Evolutionary conservation across 2,329 filamentous ascomycete genomes (phyloP).

Genomic region (Aspergillus alliaceus): DNA sequence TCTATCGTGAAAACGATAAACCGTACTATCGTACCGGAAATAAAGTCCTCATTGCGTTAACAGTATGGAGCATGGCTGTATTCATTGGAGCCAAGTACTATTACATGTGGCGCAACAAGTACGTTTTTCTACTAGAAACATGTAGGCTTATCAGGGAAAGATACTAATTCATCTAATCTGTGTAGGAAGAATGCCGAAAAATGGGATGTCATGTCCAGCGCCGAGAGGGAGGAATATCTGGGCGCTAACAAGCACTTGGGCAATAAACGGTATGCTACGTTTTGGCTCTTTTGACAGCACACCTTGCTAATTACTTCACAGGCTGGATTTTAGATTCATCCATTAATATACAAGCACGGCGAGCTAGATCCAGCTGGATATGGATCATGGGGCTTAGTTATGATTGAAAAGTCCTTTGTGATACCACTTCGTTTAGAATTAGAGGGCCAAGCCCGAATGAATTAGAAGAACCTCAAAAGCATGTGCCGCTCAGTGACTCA

Average conservation of each 20-base stretch:
- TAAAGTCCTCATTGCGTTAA: constrained; percentile 56
- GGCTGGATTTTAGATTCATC: constrained; percentile 40
- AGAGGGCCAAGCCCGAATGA: neutral
- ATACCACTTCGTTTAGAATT: constrained; percentile 1
- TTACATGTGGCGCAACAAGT: constrained; percentile 44
- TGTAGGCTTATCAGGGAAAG: neutral
- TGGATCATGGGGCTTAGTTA: neutral
- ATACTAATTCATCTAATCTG: neutral
- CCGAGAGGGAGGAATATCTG: constrained; percentile 40
- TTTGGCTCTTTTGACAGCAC: neutral
- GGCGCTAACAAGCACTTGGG: constrained; percentile 39
- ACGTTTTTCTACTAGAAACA: constrained; percentile 12
- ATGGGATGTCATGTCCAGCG: constrained; percentile 43
- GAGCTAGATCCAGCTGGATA: constrained; percentile 2
- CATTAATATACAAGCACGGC: constrained; percentile 21
- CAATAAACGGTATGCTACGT: constrained; percentile 42
- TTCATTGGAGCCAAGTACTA: constrained; percentile 49
- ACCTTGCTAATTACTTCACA: constrained; percentile 9
- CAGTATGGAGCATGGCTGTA: constrained; percentile 49
- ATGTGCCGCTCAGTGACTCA: neutral
- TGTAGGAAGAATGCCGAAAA: constrained; percentile 32
- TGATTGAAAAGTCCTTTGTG: neutral
- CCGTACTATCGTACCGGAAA: constrained; percentile 61
- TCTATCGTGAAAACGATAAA: constrained; percentile 56
- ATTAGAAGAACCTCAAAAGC: neutral